These are phyloP conservation scores for Udeniomyces megalosporus DNA, from an alignment of 768 basidiomycete species.

Conservation along the genomic window DNA sequence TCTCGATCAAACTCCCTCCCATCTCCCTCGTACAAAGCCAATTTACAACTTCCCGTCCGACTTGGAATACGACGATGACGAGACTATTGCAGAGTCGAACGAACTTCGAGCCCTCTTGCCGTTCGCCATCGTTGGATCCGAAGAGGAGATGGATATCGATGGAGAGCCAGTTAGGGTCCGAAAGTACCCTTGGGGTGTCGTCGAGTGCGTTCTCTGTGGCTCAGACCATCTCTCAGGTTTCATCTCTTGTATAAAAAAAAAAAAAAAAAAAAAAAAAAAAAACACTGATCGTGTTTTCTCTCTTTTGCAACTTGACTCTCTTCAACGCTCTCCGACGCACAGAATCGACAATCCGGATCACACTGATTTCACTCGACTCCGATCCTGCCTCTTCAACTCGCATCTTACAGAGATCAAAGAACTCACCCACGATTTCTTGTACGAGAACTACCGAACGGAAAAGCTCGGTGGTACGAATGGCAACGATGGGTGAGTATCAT, in stretches of 20 bases:
- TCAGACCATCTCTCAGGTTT: no score
- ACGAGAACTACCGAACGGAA: constrained; percentile 74
- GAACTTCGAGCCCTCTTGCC: constrained; percentile 87
- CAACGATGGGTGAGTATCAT: no score
- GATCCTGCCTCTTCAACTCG: constrained; percentile 32
- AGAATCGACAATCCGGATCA: constrained; percentile 14
- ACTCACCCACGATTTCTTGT: constrained; percentile 79
- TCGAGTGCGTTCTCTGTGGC: constrained; percentile 36
- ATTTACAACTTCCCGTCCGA: constrained; percentile 84
- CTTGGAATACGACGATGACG: constrained; percentile 53
- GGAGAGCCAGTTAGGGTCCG: constrained; percentile 82
- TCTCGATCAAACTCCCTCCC: constrained; percentile 35
- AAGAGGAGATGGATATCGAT: constrained; percentile 87
- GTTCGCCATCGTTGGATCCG: constrained; percentile 91
- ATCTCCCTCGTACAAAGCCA: no score
- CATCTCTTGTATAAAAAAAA: no score
- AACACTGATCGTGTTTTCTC: no score
- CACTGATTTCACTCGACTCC: constrained; percentile 6
- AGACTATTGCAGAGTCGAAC: constrained; percentile 92
- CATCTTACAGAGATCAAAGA: constrained; percentile 85
- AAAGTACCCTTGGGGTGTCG: constrained; percentile 96
- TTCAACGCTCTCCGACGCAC: background rate
- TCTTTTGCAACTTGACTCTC: background rate
- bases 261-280: no score
- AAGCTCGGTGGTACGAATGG: background rate